Conservation (phyloP, 805 yeast species). For the Metschnikowia proteae region DNA sequence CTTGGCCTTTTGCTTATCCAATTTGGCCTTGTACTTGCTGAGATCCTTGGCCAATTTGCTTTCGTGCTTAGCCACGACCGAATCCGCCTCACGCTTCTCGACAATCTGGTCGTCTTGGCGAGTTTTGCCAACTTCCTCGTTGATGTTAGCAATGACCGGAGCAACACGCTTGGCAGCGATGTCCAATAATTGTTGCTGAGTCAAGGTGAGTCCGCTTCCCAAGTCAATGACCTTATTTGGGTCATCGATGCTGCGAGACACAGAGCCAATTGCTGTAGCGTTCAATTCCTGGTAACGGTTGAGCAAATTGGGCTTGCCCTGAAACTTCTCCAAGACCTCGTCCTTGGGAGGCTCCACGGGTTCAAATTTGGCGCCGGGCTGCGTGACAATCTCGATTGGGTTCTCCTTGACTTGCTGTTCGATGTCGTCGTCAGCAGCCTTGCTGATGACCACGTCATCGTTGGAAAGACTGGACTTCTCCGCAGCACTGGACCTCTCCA, state of each 20-base stretch:
- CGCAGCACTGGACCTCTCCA: not conserved
- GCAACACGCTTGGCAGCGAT: conserved; percentile 54
- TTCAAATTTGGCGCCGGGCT: conserved; percentile 31
- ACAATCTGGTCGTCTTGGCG: conserved; percentile 42
- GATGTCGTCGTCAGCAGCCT: conserved; percentile 26
- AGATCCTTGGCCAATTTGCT: conserved; percentile 34
- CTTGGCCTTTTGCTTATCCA: conserved; percentile 35
- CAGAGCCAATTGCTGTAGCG: conserved; percentile 44
- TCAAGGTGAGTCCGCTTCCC: conserved; percentile 52
- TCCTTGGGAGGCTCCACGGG: conserved; percentile 37
- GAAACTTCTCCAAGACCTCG: conserved; percentile 34
- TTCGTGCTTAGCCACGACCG: conserved; percentile 35
- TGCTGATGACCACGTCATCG: conserved; percentile 1
- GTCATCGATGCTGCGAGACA: conserved; percentile 43
- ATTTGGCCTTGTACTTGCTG: conserved; percentile 34
- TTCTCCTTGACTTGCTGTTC: conserved; percentile 25
- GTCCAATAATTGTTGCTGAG: conserved; percentile 53
- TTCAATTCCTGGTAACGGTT: conserved; percentile 48
- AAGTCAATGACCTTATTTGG: conserved; percentile 48
- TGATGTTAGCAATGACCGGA: conserved; percentile 50
- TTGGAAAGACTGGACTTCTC: not conserved
- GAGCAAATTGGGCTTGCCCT: conserved; percentile 48
- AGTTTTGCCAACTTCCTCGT: conserved; percentile 45
- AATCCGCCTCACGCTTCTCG: conserved; percentile 35
- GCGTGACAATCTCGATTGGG: conserved; percentile 35